Evolutionary conservation across 805 yeast species (phyloP).

Genomic region (Yamadazyma olivae): DNA sequence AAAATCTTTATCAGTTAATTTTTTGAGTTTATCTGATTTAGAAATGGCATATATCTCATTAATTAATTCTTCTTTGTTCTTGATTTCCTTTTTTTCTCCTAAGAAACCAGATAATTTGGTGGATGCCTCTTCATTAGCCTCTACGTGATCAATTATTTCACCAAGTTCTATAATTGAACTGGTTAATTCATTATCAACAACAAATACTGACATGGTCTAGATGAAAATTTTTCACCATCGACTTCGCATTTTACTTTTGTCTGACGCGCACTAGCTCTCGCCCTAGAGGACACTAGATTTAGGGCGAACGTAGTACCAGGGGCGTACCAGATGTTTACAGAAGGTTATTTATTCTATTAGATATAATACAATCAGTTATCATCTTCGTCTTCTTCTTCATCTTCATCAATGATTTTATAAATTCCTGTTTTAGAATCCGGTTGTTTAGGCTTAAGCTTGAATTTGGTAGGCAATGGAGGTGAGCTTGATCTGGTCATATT

Average conservation of each 20-base stretch:
- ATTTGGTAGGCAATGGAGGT: constrained; percentile 8
- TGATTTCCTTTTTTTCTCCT: constrained; percentile 17
- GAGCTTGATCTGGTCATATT: constrained; percentile 9
- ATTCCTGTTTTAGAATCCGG: constrained; percentile 1
- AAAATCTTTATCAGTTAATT: constrained; percentile 41
- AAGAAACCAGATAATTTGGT: constrained; percentile 21
- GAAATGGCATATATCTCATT: constrained; percentile 25
- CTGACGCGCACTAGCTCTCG: too few relatives aligned
- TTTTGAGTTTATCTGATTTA: constrained; percentile 24
- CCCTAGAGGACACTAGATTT: too few relatives aligned
- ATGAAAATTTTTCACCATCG: constrained; percentile 1
- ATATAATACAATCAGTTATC: not conserved
- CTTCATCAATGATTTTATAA: constrained; percentile 17
- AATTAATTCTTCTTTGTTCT: constrained; percentile 27
- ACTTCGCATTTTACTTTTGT: not conserved
- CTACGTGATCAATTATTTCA: constrained; percentile 32
- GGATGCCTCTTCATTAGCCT: constrained; percentile 26
- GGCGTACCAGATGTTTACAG: too few relatives aligned
- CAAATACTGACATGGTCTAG: constrained; percentile 38
- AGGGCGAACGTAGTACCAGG: too few relatives aligned
- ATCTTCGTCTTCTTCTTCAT: constrained; percentile 15
- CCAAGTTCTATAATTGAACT: constrained; percentile 40
- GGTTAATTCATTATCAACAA: constrained; percentile 40
- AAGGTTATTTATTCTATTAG: too few relatives aligned
- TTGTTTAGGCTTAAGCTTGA: not conserved